A percentile compares a stretch with the other conserved stretches of the same genome.
These are phyloP conservation scores for Malassezia brasiliensis DNA, from an alignment of 1,284 basidiomycete species.

Conservation along the genomic window DNA sequence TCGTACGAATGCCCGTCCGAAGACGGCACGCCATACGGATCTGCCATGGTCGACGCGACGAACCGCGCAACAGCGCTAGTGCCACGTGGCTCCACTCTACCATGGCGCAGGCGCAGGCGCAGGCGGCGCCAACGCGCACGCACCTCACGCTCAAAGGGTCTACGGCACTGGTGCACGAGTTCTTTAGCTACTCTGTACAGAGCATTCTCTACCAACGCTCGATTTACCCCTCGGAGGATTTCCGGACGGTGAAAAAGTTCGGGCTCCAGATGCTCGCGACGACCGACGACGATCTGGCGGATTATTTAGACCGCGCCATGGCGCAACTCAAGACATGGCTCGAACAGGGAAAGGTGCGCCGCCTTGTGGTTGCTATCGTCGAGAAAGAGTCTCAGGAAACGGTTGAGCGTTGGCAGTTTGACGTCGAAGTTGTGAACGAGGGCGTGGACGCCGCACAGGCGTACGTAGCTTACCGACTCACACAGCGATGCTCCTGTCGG, in stretches of 20 bases:
- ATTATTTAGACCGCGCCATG: slow-evolving; percentile 84
- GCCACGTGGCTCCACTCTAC: not conserved
- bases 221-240: slow-evolving; percentile 95
- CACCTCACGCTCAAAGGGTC: slow-evolving; percentile 77
- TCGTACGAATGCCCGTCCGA: slow-evolving; percentile 1
- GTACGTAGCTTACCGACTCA: not conserved
- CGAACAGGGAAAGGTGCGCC: slow-evolving; percentile 73
- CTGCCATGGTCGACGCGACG: not conserved
- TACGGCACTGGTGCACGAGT: slow-evolving; percentile 88
- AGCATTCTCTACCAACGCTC: slow-evolving; percentile 86
- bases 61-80: not conserved
- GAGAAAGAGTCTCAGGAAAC: slow-evolving; percentile 83
- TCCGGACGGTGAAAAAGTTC: slow-evolving; percentile 70
- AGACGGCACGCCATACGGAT: not conserved
- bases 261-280: slow-evolving; percentile 90
- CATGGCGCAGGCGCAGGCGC: slow-evolving; percentile 17
- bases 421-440: slow-evolving; percentile 64
- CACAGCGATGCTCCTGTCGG: not conserved
- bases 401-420: slow-evolving; percentile 96
- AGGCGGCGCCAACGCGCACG: slow-evolving; percentile 30
- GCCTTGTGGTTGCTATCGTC: slow-evolving; percentile 89
- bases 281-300: slow-evolving; percentile 79
- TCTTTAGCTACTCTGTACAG: slow-evolving; percentile 86
- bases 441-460: slow-evolving; percentile 6
- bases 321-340: slow-evolving; percentile 70